Percentiles rank a stretch among this genome's conserved stretches.
These are phyloP conservation scores for Starmera quercuum DNA, from an alignment of 805 yeast genomes.

Conservation along the genomic window DNA sequence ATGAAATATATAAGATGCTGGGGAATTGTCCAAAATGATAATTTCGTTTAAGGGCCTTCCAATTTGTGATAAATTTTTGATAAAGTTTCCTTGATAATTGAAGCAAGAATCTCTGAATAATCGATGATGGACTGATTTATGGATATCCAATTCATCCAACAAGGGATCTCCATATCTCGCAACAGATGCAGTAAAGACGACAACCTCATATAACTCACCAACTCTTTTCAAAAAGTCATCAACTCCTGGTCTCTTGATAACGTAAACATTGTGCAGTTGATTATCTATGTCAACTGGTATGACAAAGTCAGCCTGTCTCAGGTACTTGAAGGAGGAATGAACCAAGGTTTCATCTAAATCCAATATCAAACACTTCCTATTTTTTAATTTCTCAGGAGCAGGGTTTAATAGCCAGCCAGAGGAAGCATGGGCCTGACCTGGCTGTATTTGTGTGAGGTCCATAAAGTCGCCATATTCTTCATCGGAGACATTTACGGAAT, in stretches of 20 bases:
- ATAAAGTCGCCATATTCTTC: constrained; percentile 28
- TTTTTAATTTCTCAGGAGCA: constrained; percentile 38
- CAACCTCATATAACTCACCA: constrained; percentile 87
- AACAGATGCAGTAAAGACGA: constrained; percentile 94
- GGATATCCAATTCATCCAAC: constrained; percentile 78
- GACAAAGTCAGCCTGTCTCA: constrained; percentile 91
- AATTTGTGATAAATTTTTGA: constrained; percentile 86
- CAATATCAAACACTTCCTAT: constrained; percentile 78
- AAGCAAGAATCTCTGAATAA: constrained; percentile 91
- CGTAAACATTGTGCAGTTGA: constrained; percentile 89
- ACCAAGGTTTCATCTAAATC: constrained; percentile 96
- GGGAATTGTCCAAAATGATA: constrained; percentile 93
- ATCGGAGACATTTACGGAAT: constrained; percentile 11
- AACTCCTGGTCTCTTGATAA: constrained; percentile 95
- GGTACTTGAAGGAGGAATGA: constrained; percentile 87
- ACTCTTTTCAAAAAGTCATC: constrained; percentile 83
- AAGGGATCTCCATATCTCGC: constrained; percentile 94
- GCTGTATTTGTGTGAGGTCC: constrained; percentile 59
- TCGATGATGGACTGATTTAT: constrained; percentile 76
- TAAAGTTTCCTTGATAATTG: constrained; percentile 89
- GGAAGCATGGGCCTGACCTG: constrained; percentile 61
- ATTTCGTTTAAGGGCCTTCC: constrained; percentile 85
- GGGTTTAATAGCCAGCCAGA: constrained; percentile 63
- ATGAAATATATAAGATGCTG: constrained; percentile 96
- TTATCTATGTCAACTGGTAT: constrained; percentile 96